Percentiles rank a stretch among this genome's conserved stretches.
Evolutionary conservation across 78 protist species (phyloP).

Genomic region (Dictyostelium citrinum): DNA sequence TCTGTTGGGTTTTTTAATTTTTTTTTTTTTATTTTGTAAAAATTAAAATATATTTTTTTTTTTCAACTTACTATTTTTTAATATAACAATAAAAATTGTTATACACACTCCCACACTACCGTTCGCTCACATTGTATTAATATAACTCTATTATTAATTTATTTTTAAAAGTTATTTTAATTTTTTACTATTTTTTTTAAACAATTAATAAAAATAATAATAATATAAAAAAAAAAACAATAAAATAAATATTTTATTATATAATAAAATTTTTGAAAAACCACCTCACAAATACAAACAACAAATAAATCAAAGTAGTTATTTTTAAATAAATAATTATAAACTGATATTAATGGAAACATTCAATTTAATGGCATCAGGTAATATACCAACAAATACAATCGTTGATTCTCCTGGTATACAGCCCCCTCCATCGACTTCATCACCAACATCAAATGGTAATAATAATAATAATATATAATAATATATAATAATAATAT

Average conservation of each 20-base stretch:
- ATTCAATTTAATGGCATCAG: not conserved
- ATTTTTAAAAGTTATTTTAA: not conserved
- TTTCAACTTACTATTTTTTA: not conserved
- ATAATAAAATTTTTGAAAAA: no score
- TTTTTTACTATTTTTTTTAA: not conserved
- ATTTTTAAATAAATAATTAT: not conserved
- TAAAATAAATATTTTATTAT: no score
- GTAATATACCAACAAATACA: not conserved
- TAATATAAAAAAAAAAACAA: no score
- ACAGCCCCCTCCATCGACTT: not conserved
- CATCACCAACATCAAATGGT: not conserved
- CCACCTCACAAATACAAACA: not conserved
- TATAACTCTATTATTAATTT: not conserved
- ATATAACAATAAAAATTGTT: not conserved
- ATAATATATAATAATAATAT: not conserved
- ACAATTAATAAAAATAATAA: no score
- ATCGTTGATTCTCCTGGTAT: not conserved
- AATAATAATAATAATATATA: not conserved
- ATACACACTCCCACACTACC: not conserved
- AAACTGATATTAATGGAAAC: not conserved
- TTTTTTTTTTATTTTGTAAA: not conserved
- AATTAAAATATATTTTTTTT: not conserved
- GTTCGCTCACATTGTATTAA: not conserved
- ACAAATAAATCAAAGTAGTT: not conserved
- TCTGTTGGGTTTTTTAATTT: not conserved